Evolutionary conservation across 2,329 filamentous ascomycete genomes (phyloP).

Genomic region (Polychaeton citri): DNA sequence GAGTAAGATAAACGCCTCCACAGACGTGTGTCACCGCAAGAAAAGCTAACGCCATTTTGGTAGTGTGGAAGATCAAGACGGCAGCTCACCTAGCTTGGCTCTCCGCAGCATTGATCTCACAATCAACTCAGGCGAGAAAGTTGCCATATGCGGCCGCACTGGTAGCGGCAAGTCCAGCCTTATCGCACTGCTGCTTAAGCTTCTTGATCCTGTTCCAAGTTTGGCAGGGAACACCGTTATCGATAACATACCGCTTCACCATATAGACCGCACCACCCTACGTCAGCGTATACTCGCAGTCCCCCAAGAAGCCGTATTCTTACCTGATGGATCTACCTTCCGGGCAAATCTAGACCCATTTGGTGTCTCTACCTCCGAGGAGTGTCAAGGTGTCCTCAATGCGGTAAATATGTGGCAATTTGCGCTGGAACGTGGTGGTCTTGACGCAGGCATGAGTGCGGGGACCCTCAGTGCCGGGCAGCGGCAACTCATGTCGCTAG

Average conservation of each 20-base stretch:
- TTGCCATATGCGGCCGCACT: conserved; percentile 41
- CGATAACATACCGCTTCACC: conserved; percentile 25
- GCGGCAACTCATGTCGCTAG: conserved; percentile 37
- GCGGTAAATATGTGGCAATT: conserved; percentile 29
- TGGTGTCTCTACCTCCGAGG: conserved; percentile 21
- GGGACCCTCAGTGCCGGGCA: conserved; percentile 33
- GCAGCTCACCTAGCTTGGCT: neutral
- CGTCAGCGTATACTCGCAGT: conserved; percentile 34
- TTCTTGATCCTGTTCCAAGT: neutral
- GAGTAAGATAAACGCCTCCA: conserved; percentile 18
- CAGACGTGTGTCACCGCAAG: neutral
- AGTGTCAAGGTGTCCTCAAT: conserved; percentile 30
- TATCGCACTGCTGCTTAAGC: neutral
- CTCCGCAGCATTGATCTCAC: conserved; percentile 34
- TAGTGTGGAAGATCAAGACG: neutral
- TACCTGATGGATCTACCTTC: conserved; percentile 30
- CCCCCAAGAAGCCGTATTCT: conserved; percentile 40
- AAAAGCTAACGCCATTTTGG: neutral
- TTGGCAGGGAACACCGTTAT: neutral
- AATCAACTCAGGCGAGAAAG: conserved; percentile 34
- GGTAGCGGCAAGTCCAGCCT: conserved; percentile 40
- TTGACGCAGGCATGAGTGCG: conserved; percentile 23
- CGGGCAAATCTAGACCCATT: conserved; percentile 37
- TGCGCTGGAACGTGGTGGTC: conserved; percentile 19
- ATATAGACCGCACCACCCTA: conserved; percentile 30